Percentiles rank a stretch among this genome's conserved stretches.
Conservation (phyloP, 2,329 filamentous ascomycete genomes). For the Arachnomyces sp. region DNA sequence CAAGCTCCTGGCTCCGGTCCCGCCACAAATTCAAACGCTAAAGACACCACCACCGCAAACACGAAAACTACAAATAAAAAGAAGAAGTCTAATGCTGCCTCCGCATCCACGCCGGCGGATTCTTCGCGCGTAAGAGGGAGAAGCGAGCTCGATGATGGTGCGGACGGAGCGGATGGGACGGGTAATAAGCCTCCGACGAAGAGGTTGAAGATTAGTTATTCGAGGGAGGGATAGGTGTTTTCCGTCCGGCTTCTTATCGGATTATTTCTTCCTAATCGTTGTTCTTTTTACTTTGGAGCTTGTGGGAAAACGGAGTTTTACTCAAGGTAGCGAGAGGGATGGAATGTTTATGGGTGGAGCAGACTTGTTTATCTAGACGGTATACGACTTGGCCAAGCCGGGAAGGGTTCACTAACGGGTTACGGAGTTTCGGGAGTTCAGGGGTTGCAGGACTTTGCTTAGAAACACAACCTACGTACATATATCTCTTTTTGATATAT, state of each 20-base stretch:
- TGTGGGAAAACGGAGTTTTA: too few relatives aligned
- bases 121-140: constrained; percentile 21
- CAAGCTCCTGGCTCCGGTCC: constrained; percentile 14
- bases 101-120: constrained; percentile 4
- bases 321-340: too few relatives aligned
- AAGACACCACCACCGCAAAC: constrained; percentile 16
- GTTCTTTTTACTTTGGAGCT: not conserved
- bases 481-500: too few relatives aligned
- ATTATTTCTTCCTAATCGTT: not conserved
- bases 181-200: constrained; percentile 32
- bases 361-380: too few relatives aligned
- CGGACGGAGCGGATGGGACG: constrained; percentile 19
- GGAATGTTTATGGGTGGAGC: too few relatives aligned
- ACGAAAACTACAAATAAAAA: constrained; percentile 38
- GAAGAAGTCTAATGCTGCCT: constrained; percentile 27
- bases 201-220: constrained; percentile 41
- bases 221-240: constrained; percentile 26
- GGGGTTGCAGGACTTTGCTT: too few relatives aligned
- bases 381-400: too few relatives aligned
- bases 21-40: constrained; percentile 13
- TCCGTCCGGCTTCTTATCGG: not conserved
- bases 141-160: constrained; percentile 30
- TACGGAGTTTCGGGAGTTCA: not conserved
- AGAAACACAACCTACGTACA: too few relatives aligned
- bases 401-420: not conserved